Base-by-base conservation (phyloP, 1,284 basidiomycete genomes). In the Pseudozyma sp. region DNA sequence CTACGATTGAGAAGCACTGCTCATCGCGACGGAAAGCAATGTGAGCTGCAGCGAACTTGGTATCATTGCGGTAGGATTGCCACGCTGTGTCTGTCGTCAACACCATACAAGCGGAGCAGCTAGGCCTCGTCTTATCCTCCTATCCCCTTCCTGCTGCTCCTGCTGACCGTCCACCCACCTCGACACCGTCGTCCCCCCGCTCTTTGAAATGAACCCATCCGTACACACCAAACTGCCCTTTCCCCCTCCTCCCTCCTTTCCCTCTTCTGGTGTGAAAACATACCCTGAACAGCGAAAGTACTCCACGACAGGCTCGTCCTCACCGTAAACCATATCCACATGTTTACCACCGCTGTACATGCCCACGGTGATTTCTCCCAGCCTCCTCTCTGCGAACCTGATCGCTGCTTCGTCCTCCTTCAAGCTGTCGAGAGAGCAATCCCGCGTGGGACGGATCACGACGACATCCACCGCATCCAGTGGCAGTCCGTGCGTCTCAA, bases 281-380 rank as follows among this genome's bases (percentile, higher is more conserved):
- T 94, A 96, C 5, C 90, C 90, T 6, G 88, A 88, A 70, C 90
- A 92, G 24, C 94, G 88, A 60, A 91, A 88, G 75, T 93, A 92
- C 84, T 97, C 95, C 0, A 94, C 90, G 0, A 94, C 89, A 0
- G 85, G 79, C 30, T 88, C 79, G 29, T 54, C 55, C 13, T 39
- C 55, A 13, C 46, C 43, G 43, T 81, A 84, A 6, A 39, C 46
- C 16, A 76, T 43, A 16, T 71, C 49, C 33, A 81, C 62, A 40
- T 84, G 82, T 10, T 35, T 44, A 3, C 82, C 82, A 0, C 61
- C 64, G 14, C 48, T 51, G 59, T 84, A 84, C 80, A 84, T 83
- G 24, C 59, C 77, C 4, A 53, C 19, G 11, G 73, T 72, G 39
- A 81, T 70, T 2, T 44, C 46, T 1, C 48, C 57, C 4, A 81